Percentiles rank a stretch among this genome's conserved stretches.
Conservation (phyloP, 129 eudicot genomes). For the Flaveria bidentis region DNA sequence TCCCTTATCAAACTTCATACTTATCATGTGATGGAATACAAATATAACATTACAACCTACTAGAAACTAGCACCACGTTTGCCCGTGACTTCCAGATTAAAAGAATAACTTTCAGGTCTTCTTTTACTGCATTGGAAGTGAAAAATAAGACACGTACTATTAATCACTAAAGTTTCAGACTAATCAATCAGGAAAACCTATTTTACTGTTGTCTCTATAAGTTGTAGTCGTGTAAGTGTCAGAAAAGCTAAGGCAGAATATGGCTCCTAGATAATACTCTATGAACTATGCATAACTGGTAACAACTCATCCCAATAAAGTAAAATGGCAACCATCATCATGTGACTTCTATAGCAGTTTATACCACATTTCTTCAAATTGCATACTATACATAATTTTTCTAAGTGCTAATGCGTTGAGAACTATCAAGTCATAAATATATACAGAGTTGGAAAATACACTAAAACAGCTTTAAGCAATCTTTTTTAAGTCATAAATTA, state of each 20-base stretch:
- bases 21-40: not conserved
- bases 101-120: not conserved
- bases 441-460: not conserved
- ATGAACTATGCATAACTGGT: not conserved
- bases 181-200: no score
- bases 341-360: not conserved
- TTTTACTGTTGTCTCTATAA: no score
- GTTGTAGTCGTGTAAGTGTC: not conserved
- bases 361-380: not conserved
- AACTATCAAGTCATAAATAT: not conserved
- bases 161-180: no score
- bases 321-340: not conserved
- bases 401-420: constrained; percentile 4
- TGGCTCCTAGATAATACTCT: not conserved
- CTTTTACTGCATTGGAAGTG: no score
- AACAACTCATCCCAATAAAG: not conserved
- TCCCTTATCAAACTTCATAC: not conserved
- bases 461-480: not conserved
- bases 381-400: not conserved
- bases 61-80: not conserved
- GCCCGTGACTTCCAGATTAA: not conserved
- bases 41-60: not conserved
- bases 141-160: no score
- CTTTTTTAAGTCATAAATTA: constrained; percentile 12
- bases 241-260: constrained; percentile 5